Evolutionary conservation across 192 early-diverging fungal species (phyloP), one percentile per base, ranked within the genome.

Genomic region (Borealophlyctis nickersoniae): DNA sequence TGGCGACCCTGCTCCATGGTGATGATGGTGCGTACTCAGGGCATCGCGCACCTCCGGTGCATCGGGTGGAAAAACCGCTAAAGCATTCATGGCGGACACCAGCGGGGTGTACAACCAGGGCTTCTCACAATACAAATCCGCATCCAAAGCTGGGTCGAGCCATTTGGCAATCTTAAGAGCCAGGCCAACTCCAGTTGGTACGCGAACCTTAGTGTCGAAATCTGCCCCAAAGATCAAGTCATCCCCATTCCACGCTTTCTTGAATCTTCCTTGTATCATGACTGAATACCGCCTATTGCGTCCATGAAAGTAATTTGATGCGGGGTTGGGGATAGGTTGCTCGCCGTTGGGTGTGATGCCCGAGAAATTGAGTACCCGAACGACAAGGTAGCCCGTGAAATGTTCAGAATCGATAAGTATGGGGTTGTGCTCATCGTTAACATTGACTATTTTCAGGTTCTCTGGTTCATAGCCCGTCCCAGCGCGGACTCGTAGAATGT

Each of bases 161-260:
- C 76, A 78, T 54, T 78, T 71, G 2, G 76, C 73, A 48, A 78
- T 78, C 59, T 66, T 77, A 4, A 78, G n/a, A 36, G 39, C 74
- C 2, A 77, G 19, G 24, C 57, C 45, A 11, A 56, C 50, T 11
- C 69, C 74, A 22, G 66, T 36, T 2, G 76, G 73, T 13, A 39
- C 23, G 24, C 74, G 61, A 23, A 75, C n/a, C 29, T 23, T 27
- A 16, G 58, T 31, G 26, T 76, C 65, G 24, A 62, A 60, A 49
- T 78, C 73, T 13, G 66, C 34, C 22, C 73, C 74, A 59, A 77
- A 78, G 7, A 78, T 30, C 3, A 78, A 9, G 14, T 78, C 74
- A 39, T 78, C 76, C 13, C 76, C 76, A 22, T 68, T 67, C 53
- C 53, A 76, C 5, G 22, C 39, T 36, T 71, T 49, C 60, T 67